A percentile compares a stretch with the other conserved stretches of the same genome.
Evolutionary conservation across 169 alveolate genomes (phyloP).

Genomic region (Fabrea salina): DNA sequence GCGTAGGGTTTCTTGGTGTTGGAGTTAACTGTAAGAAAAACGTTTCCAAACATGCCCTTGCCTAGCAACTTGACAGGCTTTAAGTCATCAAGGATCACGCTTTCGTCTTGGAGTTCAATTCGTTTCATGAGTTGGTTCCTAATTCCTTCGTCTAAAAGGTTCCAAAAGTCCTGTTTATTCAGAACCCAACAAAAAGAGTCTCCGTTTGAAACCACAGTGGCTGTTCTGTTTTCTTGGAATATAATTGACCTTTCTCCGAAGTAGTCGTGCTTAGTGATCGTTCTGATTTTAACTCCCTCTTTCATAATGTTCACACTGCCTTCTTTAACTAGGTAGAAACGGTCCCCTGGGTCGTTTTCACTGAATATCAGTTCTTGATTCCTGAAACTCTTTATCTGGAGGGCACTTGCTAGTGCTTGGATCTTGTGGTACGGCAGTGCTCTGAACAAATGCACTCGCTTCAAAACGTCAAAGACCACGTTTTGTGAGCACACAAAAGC

Average conservation of each 20-base stretch:
- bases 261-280: slow-evolving; percentile 34
- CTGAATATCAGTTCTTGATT: slow-evolving; percentile 21
- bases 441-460: slow-evolving; percentile 1
- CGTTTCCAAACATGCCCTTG: slow-evolving; percentile 43
- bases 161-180: slow-evolving; percentile 34
- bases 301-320: slow-evolving; percentile 39
- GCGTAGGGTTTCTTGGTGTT: slow-evolving; percentile 36
- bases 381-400: background rate
- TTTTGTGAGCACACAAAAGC: background rate
- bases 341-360: slow-evolving; percentile 38
- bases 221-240: slow-evolving; percentile 40
- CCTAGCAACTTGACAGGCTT: background rate
- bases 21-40: slow-evolving; percentile 1
- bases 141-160: slow-evolving; percentile 46
- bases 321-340: slow-evolving; percentile 45
- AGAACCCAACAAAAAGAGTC: slow-evolving; percentile 33
- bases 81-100: slow-evolving; percentile 5
- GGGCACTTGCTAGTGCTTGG: background rate
- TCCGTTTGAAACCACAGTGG: slow-evolving; percentile 52
- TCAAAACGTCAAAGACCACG: background rate
- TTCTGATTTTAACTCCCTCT: slow-evolving; percentile 12
- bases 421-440: background rate
- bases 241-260: slow-evolving; percentile 49
- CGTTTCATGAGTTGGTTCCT: slow-evolving; percentile 37
- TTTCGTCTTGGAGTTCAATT: slow-evolving; percentile 51